A percentile compares a stretch with the other conserved stretches of the same genome.
phyloP scores from a whole-genome alignment of 108 stramenopile species.

The Pseudonitzschia delicatissima region DNA sequence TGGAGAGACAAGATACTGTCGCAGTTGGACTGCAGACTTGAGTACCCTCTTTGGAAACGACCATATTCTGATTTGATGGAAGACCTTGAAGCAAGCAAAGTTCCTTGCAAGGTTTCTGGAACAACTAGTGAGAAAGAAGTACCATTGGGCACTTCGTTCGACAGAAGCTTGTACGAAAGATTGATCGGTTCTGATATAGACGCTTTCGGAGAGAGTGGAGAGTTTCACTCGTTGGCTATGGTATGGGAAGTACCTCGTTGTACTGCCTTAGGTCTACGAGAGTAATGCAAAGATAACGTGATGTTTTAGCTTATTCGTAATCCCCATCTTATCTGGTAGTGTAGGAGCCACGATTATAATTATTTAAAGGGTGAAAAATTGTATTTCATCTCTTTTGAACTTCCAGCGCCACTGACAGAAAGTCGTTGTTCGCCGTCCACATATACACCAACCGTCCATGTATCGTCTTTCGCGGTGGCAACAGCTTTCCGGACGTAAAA shows the following conservation, averaged over 20 bases:
- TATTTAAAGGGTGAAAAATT: conserved; percentile 7
- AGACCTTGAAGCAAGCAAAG: conserved; percentile 64
- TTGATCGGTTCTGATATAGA: conserved; percentile 41
- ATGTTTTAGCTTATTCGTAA: no score
- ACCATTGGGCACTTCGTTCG: conserved; percentile 47
- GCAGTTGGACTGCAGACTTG: conserved; percentile 42
- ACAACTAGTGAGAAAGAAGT: conserved; percentile 24
- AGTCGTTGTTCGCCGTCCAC: conserved; percentile 14
- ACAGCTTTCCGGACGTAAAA: conserved; percentile 27
- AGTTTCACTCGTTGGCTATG: conserved; percentile 81
- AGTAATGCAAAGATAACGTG: no score
- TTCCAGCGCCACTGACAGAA: conserved; percentile 21
- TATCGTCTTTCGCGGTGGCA: conserved; percentile 11
- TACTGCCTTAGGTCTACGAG: conserved; percentile 41
- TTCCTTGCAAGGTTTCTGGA: conserved; percentile 56
- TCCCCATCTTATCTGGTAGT: no score
- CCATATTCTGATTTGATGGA: conserved; percentile 51
- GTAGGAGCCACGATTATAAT: no score
- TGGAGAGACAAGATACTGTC: conserved; percentile 73
- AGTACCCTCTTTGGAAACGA: conserved; percentile 75
- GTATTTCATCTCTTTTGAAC: conserved; percentile 11
- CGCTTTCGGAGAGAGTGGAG: conserved; percentile 83
- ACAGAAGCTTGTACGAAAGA: conserved; percentile 31
- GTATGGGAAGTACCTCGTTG: conserved; percentile 62
- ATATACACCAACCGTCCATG: conserved; percentile 24